Base-by-base conservation (phyloP, 768 basidiomycete genomes). In the Calocera cornea region DNA sequence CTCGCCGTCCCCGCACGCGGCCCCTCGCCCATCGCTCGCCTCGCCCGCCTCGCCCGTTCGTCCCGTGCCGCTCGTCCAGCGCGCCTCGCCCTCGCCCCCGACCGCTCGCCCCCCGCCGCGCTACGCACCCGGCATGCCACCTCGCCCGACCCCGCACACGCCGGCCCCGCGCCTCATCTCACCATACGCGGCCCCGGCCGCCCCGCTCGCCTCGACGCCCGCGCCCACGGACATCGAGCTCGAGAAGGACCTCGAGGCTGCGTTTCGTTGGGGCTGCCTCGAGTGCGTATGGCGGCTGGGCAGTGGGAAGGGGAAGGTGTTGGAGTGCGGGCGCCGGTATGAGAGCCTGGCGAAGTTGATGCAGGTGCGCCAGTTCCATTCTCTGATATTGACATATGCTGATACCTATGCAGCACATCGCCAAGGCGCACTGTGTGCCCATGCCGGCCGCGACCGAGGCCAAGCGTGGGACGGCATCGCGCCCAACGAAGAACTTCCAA, bases 131-230 rank as follows among this genome's bases (percentile, higher is more conserved):
- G 14, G n/a, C 44, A 27, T 41, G 24, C 44, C 1, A 19, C 31
- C 65, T 68, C 47, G 67, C 64, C 29, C 64, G 5, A 14, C 36
- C 36, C 36, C 36, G n/a, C n/a, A n/a, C 36, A 38, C 36, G 36
- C 36, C 36, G 36, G 14, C 36, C 7, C n/a, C n/a, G n/a, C n/a
- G n/a, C n/a, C 14, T 38, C 36, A 14, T 38, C 7, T 38, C 36
- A 14, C 36, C 36, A 5, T 38, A 38, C 36, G 36, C 36, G 36
- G 36, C 36, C n/a, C n/a, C 14, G 36, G 14, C 36, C 36, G 36
- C 5, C 5, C 5, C 36, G 36, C 14, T 5, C 36, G 7, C 7
- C 7, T 38, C 36, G 14, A 5, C 36, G 36, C 7, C 36, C 36
- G 36, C 36, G 5, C 36, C 36, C 7, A 38, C 36, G 36, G 36